A percentile compares a stretch with the other conserved stretches of the same genome.
Conservation (phyloP, 805 yeast genomes). For the Barnettozyma botsteinii region DNA sequence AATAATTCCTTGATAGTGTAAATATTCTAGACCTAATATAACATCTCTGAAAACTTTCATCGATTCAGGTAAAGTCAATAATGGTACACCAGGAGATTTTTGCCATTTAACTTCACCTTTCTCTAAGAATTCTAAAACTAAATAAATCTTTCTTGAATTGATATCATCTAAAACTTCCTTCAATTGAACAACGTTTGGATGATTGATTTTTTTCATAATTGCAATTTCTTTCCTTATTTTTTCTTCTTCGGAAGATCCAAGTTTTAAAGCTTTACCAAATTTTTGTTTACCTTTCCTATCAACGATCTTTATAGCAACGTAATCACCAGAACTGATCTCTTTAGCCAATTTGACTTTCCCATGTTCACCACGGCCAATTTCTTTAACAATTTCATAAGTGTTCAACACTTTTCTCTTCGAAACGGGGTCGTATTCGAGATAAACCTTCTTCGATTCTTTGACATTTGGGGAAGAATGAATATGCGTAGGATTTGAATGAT, state of each 20-base stretch:
- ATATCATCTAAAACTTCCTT: conserved; percentile 85
- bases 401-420: conserved; percentile 76
- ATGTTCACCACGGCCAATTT: conserved; percentile 94
- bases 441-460: conserved; percentile 76
- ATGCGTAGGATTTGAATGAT: conserved; percentile 22
- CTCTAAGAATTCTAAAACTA: conserved; percentile 85
- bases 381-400: conserved; percentile 81
- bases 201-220: conserved; percentile 86
- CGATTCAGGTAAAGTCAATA: conserved; percentile 59
- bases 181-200: conserved; percentile 86
- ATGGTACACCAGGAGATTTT: conserved; percentile 50
- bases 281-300: conserved; percentile 62
- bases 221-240: conserved; percentile 83
- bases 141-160: conserved; percentile 75
- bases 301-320: conserved; percentile 92
- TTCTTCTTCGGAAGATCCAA: conserved; percentile 52
- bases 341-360: conserved; percentile 94
- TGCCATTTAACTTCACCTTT: conserved; percentile 92
- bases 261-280: conserved; percentile 39
- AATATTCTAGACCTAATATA: conserved; percentile 79
- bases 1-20: conserved; percentile 84
- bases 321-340: conserved; percentile 53
- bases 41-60: conserved; percentile 78
- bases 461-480: conserved; percentile 38
- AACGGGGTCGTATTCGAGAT: conserved; percentile 83